A percentile compares a stretch with the other conserved stretches of the same genome.
phyloP scores from a whole-genome alignment of 306 rosid genomes.

The cucumber (Cucumis sativus) region Cucumber_9930_V3 NC_026657.2:6600001-6600500 shows the following conservation, averaged over 20 bases:
- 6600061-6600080: neutral
- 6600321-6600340: neutral
- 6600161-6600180: neutral
- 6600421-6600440: conserved; percentile 63
- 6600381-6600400: conserved; percentile 80
- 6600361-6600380: conserved; percentile 65
- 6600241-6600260: neutral
- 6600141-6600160: neutral
- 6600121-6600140: neutral
- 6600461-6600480: conserved; percentile 48
- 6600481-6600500: conserved; percentile 81
- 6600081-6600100: neutral
- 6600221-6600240: neutral
- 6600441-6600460: conserved; percentile 60
- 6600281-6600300: neutral
- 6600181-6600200: neutral
- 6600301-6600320: neutral
- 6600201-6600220: neutral
- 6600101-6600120: neutral
- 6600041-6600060: neutral
- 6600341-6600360: neutral
- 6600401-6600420: conserved; percentile 75
- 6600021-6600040: neutral
- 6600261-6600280: neutral
- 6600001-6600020: neutral